These are phyloP conservation scores for Leishmania arabica DNA, from an alignment of 208 protist species.

Conservation along the genomic window DNA sequence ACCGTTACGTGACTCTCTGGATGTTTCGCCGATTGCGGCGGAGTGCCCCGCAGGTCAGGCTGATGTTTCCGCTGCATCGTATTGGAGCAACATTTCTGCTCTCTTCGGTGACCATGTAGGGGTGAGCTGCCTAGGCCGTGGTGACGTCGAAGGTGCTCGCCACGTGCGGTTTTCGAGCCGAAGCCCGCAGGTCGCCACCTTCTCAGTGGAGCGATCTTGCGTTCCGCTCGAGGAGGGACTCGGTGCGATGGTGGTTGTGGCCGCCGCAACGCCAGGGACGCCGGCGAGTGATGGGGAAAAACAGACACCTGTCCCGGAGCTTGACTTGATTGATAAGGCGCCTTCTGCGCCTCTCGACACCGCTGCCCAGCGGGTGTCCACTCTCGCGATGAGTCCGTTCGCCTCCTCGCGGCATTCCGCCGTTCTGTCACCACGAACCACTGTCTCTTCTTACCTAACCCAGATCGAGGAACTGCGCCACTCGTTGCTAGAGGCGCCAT, in stretches of 20 bases:
- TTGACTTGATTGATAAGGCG: background rate
- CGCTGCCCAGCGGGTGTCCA: background rate
- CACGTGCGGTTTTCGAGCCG: constrained; percentile 68
- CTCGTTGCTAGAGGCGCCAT: background rate
- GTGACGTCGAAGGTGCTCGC: background rate
- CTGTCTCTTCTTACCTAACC: constrained; percentile 6
- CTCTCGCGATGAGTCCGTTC: background rate
- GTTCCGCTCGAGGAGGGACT: background rate
- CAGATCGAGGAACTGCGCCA: constrained; percentile 4
- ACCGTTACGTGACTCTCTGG: background rate
- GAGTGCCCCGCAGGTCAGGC: no score
- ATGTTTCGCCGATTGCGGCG: background rate
- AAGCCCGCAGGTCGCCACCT: constrained; percentile 49
- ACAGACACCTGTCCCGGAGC: background rate
- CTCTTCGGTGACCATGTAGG: background rate
- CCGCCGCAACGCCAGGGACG: background rate
- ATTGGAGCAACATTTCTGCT: background rate
- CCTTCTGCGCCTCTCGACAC: background rate
- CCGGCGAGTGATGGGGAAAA: background rate
- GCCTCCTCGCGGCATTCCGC: constrained; percentile 3
- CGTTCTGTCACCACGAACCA: constrained; percentile 3
- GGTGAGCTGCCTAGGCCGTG: background rate
- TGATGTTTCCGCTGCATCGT: background rate
- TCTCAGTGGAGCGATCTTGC: constrained; percentile 42
- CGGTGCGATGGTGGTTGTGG: background rate